phyloP scores from a whole-genome alignment of 2,329 filamentous ascomycete genomes.

The Aspergillus sp. region DNA sequence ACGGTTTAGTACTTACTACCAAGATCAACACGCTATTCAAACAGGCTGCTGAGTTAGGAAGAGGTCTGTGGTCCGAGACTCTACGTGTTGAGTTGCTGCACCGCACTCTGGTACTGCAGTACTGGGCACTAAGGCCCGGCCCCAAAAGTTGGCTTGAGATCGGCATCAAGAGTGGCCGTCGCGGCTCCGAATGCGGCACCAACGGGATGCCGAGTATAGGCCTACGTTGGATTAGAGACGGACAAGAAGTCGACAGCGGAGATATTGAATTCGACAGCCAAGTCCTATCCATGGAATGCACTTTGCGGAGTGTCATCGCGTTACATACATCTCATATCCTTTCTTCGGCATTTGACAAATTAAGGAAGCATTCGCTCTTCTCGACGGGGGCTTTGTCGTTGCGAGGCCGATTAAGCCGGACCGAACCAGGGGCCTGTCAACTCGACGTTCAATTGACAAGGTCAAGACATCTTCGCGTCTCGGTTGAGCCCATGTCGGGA shows the following conservation, averaged over 20 bases:
- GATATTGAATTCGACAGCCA: constrained; percentile 66
- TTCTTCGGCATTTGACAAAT: constrained; percentile 60
- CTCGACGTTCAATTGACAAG: constrained; percentile 69
- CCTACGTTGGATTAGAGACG: constrained; percentile 79
- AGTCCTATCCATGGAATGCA: constrained; percentile 68
- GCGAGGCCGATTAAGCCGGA: constrained; percentile 56
- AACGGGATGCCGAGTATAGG: constrained; percentile 34
- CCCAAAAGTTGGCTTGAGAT: constrained; percentile 90
- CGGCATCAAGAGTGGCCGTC: constrained; percentile 55
- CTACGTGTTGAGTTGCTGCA: constrained; percentile 77
- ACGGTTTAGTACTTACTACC: constrained; percentile 84
- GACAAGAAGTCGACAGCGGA: constrained; percentile 69
- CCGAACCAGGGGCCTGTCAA: constrained; percentile 65
- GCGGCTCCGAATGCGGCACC: constrained; percentile 6
- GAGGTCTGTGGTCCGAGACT: constrained; percentile 73
- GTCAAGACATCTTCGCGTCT: constrained; percentile 59
- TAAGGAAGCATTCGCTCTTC: constrained; percentile 63
- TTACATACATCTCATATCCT: constrained; percentile 73
- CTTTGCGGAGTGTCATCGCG: constrained; percentile 73
- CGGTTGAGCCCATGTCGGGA: constrained; percentile 78
- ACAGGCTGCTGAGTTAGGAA: constrained; percentile 71
- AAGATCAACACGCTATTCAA: constrained; percentile 80
- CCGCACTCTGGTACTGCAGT: constrained; percentile 81
- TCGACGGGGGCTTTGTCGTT: constrained; percentile 59
- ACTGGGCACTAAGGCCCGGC: constrained; percentile 73